phyloP scores from a whole-genome alignment of 768 basidiomycete species.

The Daedaleopsis sinensis region DNA sequence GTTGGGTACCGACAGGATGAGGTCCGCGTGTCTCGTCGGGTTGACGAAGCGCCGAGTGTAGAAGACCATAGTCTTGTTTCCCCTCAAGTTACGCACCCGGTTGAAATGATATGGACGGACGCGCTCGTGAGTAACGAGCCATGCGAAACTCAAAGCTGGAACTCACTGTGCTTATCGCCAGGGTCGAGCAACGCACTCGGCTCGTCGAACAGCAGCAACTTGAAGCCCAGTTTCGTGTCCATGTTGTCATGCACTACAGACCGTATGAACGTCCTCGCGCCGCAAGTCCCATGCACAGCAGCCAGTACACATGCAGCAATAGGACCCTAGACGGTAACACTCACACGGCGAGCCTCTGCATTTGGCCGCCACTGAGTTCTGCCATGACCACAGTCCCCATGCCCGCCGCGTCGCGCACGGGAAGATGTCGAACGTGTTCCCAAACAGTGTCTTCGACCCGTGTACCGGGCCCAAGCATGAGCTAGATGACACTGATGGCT shows the following conservation, averaged over 20 bases:
- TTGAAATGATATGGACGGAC: constrained; percentile 60
- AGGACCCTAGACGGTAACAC: no score
- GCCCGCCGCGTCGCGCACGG: no score
- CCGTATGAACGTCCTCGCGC: constrained; percentile 32
- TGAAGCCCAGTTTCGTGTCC: constrained; percentile 27
- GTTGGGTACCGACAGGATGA: constrained; percentile 41
- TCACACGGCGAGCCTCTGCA: no score
- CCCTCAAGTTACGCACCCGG: constrained; percentile 64
- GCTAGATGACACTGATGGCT: constrained; percentile 68
- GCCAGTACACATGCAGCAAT: no score
- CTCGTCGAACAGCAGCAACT: no score
- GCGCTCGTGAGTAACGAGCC: not conserved
- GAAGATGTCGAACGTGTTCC: constrained; percentile 53
- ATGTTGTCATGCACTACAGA: constrained; percentile 32
- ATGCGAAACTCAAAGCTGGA: constrained; percentile 54
- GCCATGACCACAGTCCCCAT: no score
- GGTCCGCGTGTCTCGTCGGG: no score
- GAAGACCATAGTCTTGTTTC: constrained; percentile 83
- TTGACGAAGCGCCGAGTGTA: constrained; percentile 73
- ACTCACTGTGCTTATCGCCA: constrained; percentile 65
- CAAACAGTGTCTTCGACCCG: constrained; percentile 62
- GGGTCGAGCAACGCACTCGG: constrained; percentile 38
- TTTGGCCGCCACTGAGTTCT: no score
- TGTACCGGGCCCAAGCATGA: constrained; percentile 63
- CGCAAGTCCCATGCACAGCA: no score